Base-by-base conservation (phyloP, 1,284 basidiomycete species). In the Apiotrichum mycotoxinovorans region DNA sequence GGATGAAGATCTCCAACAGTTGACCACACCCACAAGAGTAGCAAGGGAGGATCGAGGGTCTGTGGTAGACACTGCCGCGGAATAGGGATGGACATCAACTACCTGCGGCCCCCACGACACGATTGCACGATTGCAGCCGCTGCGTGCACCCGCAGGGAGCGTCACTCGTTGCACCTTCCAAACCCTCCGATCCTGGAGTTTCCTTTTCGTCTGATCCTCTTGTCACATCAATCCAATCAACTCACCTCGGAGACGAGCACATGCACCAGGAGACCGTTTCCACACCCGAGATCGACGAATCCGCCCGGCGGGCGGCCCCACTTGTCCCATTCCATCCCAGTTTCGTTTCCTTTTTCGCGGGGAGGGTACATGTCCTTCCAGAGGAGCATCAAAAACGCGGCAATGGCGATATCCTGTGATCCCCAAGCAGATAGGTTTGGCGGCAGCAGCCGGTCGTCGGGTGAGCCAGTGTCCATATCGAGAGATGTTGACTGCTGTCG, bases 201-300 rank as follows among this genome's bases (percentile, higher is more conserved):
- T n/a, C n/a, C n/a, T n/a, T n/a, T n/a, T n/a, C n/a, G n/a, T n/a
- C n/a, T n/a, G n/a, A n/a, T n/a, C n/a, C n/a, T n/a, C n/a, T n/a
- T n/a, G n/a, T n/a, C n/a, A n/a, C n/a, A n/a, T n/a, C n/a, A n/a
- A n/a, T n/a, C 23, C 42, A 26, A 26, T 14, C 33, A 35, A 60
- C 71, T 52, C 47, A 77, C 76, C 78, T 94, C 92, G 2, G 83
- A 77, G 15, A 81, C 72, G 2, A 97, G 83, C 40, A 96, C 91
- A 68, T 94, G 89, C 0, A 89, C 90, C 2, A 96, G 80, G 3
- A 96, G 81, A 0, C 90, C 92, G 63, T 96, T 95, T 0, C 92
- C 90, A 58, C 79, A 93, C 79, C 93, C 94, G 4, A 97, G 80
- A 71, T 98, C 95, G 37, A 95, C 74, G 66, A 96, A 98, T 1